A percentile compares a stretch with the other conserved stretches of the same genome.
Conservation (phyloP, 2,329 filamentous ascomycete genomes). For the Leptosphaerulina australis region DNA sequence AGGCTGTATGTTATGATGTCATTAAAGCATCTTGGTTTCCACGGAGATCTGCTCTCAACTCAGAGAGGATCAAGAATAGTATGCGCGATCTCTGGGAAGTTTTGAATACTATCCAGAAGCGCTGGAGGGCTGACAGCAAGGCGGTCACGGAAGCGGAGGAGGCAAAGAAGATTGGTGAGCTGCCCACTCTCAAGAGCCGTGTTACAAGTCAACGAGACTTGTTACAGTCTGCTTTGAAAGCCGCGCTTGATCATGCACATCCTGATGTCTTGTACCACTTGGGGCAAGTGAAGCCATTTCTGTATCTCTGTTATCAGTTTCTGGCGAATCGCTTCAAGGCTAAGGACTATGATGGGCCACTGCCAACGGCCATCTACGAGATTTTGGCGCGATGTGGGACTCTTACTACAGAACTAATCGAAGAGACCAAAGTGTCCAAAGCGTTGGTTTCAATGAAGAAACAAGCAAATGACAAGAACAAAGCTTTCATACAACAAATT, state of each 20-base stretch:
- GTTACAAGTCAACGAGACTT: constrained; percentile 64
- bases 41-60: constrained; percentile 56
- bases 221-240: constrained; percentile 58
- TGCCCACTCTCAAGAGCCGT: constrained; percentile 61
- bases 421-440: constrained; percentile 69
- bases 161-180: constrained; percentile 60
- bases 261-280: constrained; percentile 53
- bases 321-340: constrained; percentile 55
- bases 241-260: constrained; percentile 55
- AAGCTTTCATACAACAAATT: constrained; percentile 65
- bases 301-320: constrained; percentile 57
- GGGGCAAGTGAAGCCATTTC: constrained; percentile 48
- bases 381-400: constrained; percentile 68
- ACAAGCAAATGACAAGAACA: constrained; percentile 69
- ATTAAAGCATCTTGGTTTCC: constrained; percentile 67
- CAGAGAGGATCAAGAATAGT: constrained; percentile 60
- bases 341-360: constrained; percentile 52
- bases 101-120: constrained; percentile 64
- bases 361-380: constrained; percentile 53
- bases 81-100: constrained; percentile 65
- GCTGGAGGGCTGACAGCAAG: constrained; percentile 64
- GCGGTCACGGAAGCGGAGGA: constrained; percentile 64
- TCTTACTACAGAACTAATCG: constrained; percentile 63
- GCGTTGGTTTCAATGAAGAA: constrained; percentile 68
- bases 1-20: constrained; percentile 63